These are phyloP conservation scores for Yamadazyma endophytica DNA, from an alignment of 805 yeast genomes.

Conservation along the genomic window DNA sequence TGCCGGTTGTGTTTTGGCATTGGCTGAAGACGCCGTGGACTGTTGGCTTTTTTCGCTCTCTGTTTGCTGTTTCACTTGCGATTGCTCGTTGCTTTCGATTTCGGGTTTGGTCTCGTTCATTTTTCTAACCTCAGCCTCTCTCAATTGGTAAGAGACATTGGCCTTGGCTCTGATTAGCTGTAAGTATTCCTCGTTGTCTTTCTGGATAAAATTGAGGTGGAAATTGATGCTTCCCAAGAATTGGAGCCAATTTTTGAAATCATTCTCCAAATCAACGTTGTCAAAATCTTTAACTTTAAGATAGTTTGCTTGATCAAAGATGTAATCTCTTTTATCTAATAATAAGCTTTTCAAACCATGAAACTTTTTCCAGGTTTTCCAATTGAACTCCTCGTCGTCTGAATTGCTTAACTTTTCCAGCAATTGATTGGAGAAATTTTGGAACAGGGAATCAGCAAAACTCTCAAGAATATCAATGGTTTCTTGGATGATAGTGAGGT, in stretches of 20 bases:
- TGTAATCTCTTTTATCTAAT: constrained; percentile 49
- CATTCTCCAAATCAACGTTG: constrained; percentile 24
- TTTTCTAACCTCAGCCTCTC: constrained; percentile 27
- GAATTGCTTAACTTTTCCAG: constrained; percentile 22
- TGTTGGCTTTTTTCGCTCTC: neutral
- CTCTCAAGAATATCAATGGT: constrained; percentile 69
- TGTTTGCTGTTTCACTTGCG: neutral
- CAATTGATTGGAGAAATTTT: constrained; percentile 60
- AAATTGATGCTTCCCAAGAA: constrained; percentile 36
- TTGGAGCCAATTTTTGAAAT: constrained; percentile 31
- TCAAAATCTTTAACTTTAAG: constrained; percentile 12
- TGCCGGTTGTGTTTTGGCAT: too few species aligned
- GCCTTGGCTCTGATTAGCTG: constrained; percentile 39
- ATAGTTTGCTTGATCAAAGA: constrained; percentile 28
- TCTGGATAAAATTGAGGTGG: constrained; percentile 46
- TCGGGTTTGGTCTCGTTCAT: too few species aligned
- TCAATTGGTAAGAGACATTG: constrained; percentile 37
- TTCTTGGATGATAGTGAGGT: constrained; percentile 29
- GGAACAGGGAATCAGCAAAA: constrained; percentile 64
- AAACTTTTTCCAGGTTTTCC: constrained; percentile 60
- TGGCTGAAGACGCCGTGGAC: neutral
- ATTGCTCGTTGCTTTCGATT: too few species aligned
- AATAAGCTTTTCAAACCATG: constrained; percentile 53
- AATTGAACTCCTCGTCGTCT: constrained; percentile 20
- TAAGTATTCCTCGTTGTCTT: constrained; percentile 61